Conservation (phyloP, 1,284 basidiomycete species). For the Trichosporon asahii region DNA sequence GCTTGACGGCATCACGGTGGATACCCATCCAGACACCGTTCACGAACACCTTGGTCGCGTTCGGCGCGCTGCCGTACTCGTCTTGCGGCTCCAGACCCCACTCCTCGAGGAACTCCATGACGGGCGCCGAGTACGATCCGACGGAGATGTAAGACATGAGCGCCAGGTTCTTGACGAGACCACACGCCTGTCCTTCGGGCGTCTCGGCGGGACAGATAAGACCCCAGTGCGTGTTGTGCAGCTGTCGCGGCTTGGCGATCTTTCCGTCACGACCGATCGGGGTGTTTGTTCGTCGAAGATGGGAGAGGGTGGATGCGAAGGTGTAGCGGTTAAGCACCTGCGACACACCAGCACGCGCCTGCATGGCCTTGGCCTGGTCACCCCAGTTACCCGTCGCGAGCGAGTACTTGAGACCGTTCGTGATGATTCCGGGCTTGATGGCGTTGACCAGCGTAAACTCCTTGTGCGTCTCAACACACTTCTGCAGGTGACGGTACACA, state of each 20-base stretch:
- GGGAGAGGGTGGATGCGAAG: conserved; percentile 95
- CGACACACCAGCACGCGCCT: conserved; percentile 95
- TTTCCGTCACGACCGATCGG: conserved; percentile 98
- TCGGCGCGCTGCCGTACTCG: conserved; percentile 79
- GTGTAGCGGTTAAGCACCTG: conserved; percentile 99
- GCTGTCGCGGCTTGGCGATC: conserved; percentile 97
- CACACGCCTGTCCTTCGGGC: conserved; percentile 98
- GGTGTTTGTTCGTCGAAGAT: conserved; percentile 96
- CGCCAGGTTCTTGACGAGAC: conserved; percentile 96
- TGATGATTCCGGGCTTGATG: conserved; percentile 94
- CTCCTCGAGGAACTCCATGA: conserved; percentile 98
- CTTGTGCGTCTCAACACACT: conserved; percentile 97
- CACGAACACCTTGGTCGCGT: conserved; percentile 95
- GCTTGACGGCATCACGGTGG: conserved; percentile 88
- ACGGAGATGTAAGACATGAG: conserved; percentile 98
- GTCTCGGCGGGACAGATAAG: conserved; percentile 99
- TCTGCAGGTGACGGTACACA: conserved; percentile 94
- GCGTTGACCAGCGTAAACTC: conserved; percentile 89
- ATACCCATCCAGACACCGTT: conserved; percentile 99
- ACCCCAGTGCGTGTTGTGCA: conserved; percentile 99
- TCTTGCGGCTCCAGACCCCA: conserved; percentile 93
- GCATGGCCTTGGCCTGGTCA: conserved; percentile 97
- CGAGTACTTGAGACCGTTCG: conserved; percentile 96
- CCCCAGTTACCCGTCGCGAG: conserved; percentile 99
- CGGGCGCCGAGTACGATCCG: conserved; percentile 90